These are phyloP conservation scores for Penicillium sp. DNA, from an alignment of 2,329 filamentous ascomycete genomes.

Conservation along the genomic window DNA sequence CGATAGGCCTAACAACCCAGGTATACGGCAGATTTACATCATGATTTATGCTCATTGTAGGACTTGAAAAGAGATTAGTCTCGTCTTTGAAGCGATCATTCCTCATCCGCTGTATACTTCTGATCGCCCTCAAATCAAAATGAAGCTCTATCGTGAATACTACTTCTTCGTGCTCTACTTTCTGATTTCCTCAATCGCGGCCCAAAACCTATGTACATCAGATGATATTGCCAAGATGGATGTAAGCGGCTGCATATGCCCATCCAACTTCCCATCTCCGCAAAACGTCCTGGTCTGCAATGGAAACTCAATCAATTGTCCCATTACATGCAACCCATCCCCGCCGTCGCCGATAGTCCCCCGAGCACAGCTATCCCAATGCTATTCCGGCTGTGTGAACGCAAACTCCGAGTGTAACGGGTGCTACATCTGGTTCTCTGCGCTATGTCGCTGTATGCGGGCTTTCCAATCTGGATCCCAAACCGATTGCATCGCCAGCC, in stretches of 20 bases:
- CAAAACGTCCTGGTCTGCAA: neutral
- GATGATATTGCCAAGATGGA: slow-evolving; percentile 1
- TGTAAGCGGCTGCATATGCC: neutral
- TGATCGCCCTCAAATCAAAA: neutral
- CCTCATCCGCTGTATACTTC: neutral
- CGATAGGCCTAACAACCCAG: neutral
- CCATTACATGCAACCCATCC: neutral
- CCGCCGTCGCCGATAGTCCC: neutral
- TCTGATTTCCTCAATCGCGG: neutral
- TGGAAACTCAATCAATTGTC: neutral
- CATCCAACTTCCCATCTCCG: neutral
- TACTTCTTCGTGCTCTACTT: neutral
- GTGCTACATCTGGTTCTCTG: neutral
- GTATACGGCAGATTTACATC: slow-evolving; percentile 3
- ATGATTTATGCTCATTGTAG: neutral
- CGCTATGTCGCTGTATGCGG: neutral
- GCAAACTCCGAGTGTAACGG: slow-evolving; percentile 2
- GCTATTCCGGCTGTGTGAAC: neutral
- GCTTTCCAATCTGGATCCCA: neutral
- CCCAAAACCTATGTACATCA: neutral
- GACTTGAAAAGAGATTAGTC: neutral
- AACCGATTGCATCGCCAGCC: neutral
- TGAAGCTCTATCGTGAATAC: neutral
- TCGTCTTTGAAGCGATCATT: neutral
- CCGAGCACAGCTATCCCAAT: neutral